Percentiles rank a stretch among this genome's conserved stretches.
Evolutionary conservation across 345 rosid species (phyloP).

Genomic region (Kernera saxatilis): DNA sequence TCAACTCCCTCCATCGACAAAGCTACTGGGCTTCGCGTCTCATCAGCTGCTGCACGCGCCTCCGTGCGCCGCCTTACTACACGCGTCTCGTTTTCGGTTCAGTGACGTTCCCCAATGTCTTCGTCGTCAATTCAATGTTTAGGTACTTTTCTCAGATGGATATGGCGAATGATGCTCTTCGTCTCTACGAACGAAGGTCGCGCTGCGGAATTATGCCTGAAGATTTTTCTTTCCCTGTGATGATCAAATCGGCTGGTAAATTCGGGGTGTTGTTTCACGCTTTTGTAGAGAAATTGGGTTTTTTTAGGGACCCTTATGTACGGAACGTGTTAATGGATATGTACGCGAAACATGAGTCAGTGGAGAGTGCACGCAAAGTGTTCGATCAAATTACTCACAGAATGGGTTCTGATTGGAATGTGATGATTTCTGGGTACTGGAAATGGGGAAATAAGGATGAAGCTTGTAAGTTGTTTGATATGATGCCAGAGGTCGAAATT

Average conservation of each 20-base stretch:
- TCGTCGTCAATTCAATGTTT: slow-evolving; percentile 23
- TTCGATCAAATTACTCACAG: slow-evolving; percentile 55
- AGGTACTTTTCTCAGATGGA: slow-evolving; percentile 25
- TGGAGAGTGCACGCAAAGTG: slow-evolving; percentile 37
- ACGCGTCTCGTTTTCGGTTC: slow-evolving; percentile 21
- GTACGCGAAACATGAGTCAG: slow-evolving; percentile 25
- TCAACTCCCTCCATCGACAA: slow-evolving; percentile 30
- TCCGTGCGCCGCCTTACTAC: slow-evolving; percentile 31
- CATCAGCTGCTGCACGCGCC: slow-evolving; percentile 30
- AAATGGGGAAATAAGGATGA: slow-evolving; percentile 35
- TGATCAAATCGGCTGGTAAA: slow-evolving; percentile 36
- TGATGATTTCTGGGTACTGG: slow-evolving; percentile 46
- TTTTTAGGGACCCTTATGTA: slow-evolving; percentile 23
- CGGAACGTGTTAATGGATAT: slow-evolving; percentile 35
- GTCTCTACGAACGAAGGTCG: slow-evolving; percentile 18
- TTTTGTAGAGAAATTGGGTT: slow-evolving; percentile 34
- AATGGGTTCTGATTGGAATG: slow-evolving; percentile 43
- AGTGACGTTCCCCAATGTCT: slow-evolving; percentile 5
- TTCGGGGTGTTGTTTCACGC: slow-evolving; percentile 32
- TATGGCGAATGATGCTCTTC: slow-evolving; percentile 18
- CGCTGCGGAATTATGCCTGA: slow-evolving; percentile 16
- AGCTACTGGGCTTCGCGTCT: slow-evolving; percentile 30
- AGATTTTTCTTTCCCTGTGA: slow-evolving; percentile 30
- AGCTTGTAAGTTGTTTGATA: slow-evolving; percentile 32
- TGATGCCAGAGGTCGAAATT: slow-evolving; percentile 24